Conservation (phyloP, 345 rosid species). For the Barbarea vulgaris region DNA sequence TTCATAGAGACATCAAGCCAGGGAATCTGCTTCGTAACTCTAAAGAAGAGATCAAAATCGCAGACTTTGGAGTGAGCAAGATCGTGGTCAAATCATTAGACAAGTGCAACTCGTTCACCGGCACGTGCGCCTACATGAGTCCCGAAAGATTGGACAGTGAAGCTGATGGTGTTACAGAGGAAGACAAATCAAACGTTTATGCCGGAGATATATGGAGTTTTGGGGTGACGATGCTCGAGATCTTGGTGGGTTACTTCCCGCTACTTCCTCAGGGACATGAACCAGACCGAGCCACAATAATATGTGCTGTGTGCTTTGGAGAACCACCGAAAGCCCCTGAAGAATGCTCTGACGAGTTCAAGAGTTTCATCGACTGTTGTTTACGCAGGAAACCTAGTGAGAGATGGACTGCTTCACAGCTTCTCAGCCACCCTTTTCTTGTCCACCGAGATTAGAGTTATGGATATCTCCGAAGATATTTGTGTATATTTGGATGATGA, state of each 20-base stretch:
- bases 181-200: constrained; percentile 59
- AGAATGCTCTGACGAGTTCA: constrained; percentile 58
- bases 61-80: constrained; percentile 84
- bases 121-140: constrained; percentile 93
- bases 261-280: constrained; percentile 56
- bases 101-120: constrained; percentile 75
- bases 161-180: constrained; percentile 47
- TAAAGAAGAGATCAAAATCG: constrained; percentile 67
- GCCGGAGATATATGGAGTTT: constrained; percentile 89
- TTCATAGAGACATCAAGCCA: constrained; percentile 84
- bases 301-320: constrained; percentile 79
- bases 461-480: not conserved
- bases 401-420: constrained; percentile 68
- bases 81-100: constrained; percentile 65
- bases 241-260: constrained; percentile 74
- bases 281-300: constrained; percentile 73
- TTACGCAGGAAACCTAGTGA: constrained; percentile 70
- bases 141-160: constrained; percentile 83
- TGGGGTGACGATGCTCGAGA: constrained; percentile 74
- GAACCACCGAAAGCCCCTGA: constrained; percentile 65
- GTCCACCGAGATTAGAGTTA: not conserved
- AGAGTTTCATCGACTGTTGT: constrained; percentile 67
- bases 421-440: constrained; percentile 69
- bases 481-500: not conserved
- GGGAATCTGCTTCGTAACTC: constrained; percentile 66